These are phyloP conservation scores for Collybia sordida DNA, from an alignment of 768 basidiomycete genomes.

Conservation along the genomic window DNA sequence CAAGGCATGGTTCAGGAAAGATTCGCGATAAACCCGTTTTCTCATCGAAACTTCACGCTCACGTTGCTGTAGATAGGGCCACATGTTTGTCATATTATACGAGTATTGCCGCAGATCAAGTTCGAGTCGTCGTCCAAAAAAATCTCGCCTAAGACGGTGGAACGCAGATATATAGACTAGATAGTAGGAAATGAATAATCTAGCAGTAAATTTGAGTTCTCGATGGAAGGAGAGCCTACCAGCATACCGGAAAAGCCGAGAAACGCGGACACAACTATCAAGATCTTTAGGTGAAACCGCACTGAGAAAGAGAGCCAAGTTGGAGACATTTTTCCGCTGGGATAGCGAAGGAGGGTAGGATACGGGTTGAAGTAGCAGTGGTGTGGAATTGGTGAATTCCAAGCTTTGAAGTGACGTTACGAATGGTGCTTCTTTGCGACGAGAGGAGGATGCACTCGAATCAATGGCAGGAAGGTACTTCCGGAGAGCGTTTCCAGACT, in stretches of 20 bases:
- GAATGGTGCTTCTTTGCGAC: background rate
- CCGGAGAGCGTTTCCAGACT: background rate
- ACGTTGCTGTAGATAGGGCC: conserved; percentile 69
- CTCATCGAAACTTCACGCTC: conserved; percentile 38
- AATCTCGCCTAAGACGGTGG: conserved; percentile 44
- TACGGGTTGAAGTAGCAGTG: conserved; percentile 36
- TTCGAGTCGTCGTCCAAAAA: conserved; percentile 49
- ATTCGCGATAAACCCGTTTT: conserved; percentile 37
- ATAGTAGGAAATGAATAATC: conserved; percentile 4
- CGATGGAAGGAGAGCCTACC: conserved; percentile 32
- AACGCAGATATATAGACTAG: conserved; percentile 65
- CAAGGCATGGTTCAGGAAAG: conserved; percentile 49
- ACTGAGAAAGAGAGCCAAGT: conserved; percentile 55
- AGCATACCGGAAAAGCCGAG: conserved; percentile 63
- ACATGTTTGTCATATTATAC: conserved; percentile 56
- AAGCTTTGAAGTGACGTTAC: conserved; percentile 19
- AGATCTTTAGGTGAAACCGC: conserved; percentile 45
- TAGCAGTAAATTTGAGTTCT: conserved; percentile 1
- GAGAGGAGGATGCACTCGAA: background rate
- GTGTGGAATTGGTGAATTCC: conserved; percentile 29
- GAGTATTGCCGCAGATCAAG: conserved; percentile 36
- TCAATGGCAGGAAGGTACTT: background rate
- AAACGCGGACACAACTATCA: conserved; percentile 47
- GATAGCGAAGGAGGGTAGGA: conserved; percentile 57
- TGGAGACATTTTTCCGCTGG: conserved; percentile 53